Evolutionary conservation across 2,329 filamentous ascomycete species (phyloP), one percentile per base, ranked within the genome.

Genomic region (Colletotrichum sublineola): DNA sequence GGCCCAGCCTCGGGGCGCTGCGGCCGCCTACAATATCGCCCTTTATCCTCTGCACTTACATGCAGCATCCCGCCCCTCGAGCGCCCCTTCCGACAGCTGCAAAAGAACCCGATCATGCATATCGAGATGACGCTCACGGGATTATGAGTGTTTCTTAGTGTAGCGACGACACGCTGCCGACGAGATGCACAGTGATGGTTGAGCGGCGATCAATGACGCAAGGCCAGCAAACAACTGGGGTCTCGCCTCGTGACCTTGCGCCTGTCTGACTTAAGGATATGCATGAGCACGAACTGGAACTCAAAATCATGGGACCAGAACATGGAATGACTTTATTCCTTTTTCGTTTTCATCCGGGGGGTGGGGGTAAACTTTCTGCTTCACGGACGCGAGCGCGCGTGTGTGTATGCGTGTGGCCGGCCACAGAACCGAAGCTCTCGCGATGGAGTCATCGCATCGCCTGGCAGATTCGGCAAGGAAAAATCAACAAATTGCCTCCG

Each of bases 241-340:
- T n/a, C 44, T 36, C 44, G 29, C 50, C 66, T 52, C 66, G 60
- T 69, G 66, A 70, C 60, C 53, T 64, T 70, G 62, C n/a, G 15
- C 20, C 20, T 44, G 66, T 65, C 53, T 40, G 29, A 69, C 60
- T 36, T 48, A 18, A 9, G 38, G 53, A 15, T 15, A 42, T 36
- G 36, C 42, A 52, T 20, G 36, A 33, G 18, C 15, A 31, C 38
- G 14, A 44, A 40, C 36, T 44, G 38, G 56, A 33, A 40, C 15
- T 40, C 36, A 40, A 65, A 38, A 48, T 20, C 40, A 15, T 31
- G 29, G 18, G 20, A 48, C 53, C 15, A 46, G 42, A 15, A 48
- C 20, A 24, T 33, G 20, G 20, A 38, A 7, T 15, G n/a, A 4
- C n/a, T 50, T 48, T 55, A 11, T 46, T 46, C 20, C 20, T 8